Base-by-base conservation (phyloP, 768 basidiomycete species). In the Suillus subaureus region DNA sequence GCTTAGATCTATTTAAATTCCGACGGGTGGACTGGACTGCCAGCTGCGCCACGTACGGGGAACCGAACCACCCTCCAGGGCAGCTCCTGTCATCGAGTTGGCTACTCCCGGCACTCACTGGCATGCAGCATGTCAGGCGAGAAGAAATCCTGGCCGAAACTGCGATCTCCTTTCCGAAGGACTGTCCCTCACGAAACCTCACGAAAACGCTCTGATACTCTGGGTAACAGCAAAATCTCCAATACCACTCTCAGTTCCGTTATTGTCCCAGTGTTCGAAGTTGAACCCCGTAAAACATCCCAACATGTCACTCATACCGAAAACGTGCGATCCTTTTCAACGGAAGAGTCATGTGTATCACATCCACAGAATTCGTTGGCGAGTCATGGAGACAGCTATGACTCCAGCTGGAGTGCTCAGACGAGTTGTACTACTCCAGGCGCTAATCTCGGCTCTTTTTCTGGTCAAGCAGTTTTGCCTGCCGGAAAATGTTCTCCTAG, bases 141-240 rank as follows among this genome's bases (percentile, higher is more conserved):
- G 69, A 77, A 74, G 66, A 75, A 67, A 67, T 57, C 60, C 35
- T 74, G 71, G 75, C 63, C 56, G 55, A 66, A 66, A 66, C 35
- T 75, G 40, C 54, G 64, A 33, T 68, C 57, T 39, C 71, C 68
- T 56, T 77, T 78, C 64, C 70, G 69, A 66, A 67, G 47, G 6
- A 16, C 61, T 23, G 51, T n/a, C 12, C 54, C 54, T 55, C 54
- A 35, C 12, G 12, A 55, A 33, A 55, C 12, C 6, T 33, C 54
- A 35, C 60, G 15, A 58, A 58, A 58, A 3, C 64, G 31, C n/a
- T 66, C 74, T 6, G 37, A 64, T 31, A 64, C 3, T 51, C 15
- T n/a, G 13, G 47, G 9, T 51, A 13, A 26, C 49, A 26, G 63
- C 23, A 65, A 61, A 15, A 33, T 74, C 21, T 67, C 72, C 9